Evolutionary conservation across 2,329 filamentous ascomycete species (phyloP), one percentile per base, ranked within the genome.

Genomic region (Rhinocladiella similis): DNA sequence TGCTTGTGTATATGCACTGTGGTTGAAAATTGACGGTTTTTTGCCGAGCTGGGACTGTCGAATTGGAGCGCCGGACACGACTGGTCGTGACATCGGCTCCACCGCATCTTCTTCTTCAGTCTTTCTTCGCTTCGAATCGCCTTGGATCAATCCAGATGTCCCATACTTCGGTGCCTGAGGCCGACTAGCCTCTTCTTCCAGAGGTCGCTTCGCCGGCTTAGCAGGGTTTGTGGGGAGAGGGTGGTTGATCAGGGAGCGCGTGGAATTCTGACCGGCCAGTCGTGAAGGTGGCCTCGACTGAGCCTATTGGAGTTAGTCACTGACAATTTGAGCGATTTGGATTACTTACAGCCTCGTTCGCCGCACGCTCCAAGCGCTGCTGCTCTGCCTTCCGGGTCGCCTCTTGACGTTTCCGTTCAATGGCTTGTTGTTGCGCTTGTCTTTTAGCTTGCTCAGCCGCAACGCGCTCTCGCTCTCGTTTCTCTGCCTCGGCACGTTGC

Each of bases 31-130:
- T n/a, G 74, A 74, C 35, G 70, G 69, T 61, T 78, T 76, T 82
- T 91, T 92, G 66, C 82, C 80, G 68, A 84, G 81, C 47, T 81
- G 86, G 1, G 90, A 95, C 59, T 91, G 90, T 56, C 92, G 85
- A 64, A 95, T 90, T 5, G 91, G 91, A 50, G 91, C 90, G 13
- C 88, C 89, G 16, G 60, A 59, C 76, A 92, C 94, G 65, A 92
- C 81, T 47, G 81, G 83, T 53, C 84, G 81, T 45, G 84, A 79
- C 39, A 83, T 80, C 54, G 84, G 79, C 46, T 83, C 80, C 42
- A 80, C 74, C 53, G 86, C 84, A 54, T 87, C 82, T 61, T 90
- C 85, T 59, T 85, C 81, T 38, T 93, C 88, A 41, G 88, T 94
- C 69, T 87, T 88, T 63, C 91, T 83, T 55, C 91, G 84, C 77